Percentiles rank a stretch among this genome's conserved stretches.
These are phyloP conservation scores for Coleophoma eucalyptorum DNA, from an alignment of 2,329 filamentous ascomycete species.

Conservation along the genomic window DNA sequence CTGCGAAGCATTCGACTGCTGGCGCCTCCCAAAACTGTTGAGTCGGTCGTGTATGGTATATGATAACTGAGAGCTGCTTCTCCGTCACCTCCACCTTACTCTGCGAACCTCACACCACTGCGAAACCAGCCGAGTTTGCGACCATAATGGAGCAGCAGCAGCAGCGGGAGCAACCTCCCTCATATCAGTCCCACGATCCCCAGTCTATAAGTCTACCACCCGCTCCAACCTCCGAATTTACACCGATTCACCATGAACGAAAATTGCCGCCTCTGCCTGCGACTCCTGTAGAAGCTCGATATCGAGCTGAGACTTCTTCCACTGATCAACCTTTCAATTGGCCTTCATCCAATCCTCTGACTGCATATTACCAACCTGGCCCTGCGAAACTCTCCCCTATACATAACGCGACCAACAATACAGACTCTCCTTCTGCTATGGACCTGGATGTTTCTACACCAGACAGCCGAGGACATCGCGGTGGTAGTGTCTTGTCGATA, in stretches of 20 bases:
- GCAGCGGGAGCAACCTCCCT: constrained; percentile 19
- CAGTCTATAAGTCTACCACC: constrained; percentile 21
- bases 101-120: too few species aligned
- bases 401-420: constrained; percentile 5
- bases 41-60: too few species aligned
- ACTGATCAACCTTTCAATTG: constrained; percentile 20
- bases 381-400: constrained; percentile 25
- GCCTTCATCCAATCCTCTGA: constrained; percentile 28
- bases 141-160: constrained; percentile 24
- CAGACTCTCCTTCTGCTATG: constrained; percentile 23
- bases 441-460: constrained; percentile 20
- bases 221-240: constrained; percentile 21
- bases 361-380: constrained; percentile 27
- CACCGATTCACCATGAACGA: constrained; percentile 24
- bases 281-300: constrained; percentile 16
- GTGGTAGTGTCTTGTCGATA: constrained; percentile 34
- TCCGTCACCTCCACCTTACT: too few species aligned
- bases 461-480: constrained; percentile 21
- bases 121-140: constrained; percentile 6
- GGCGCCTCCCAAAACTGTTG: too few species aligned
- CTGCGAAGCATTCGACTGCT: too few species aligned
- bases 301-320: constrained; percentile 10
- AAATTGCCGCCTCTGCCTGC: constrained; percentile 23
- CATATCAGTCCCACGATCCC: constrained; percentile 23
- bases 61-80: too few species aligned